These are phyloP conservation scores for Metroxylon sagu DNA, from an alignment of 176 grass and related monocot species.

Conservation along the genomic window DNA sequence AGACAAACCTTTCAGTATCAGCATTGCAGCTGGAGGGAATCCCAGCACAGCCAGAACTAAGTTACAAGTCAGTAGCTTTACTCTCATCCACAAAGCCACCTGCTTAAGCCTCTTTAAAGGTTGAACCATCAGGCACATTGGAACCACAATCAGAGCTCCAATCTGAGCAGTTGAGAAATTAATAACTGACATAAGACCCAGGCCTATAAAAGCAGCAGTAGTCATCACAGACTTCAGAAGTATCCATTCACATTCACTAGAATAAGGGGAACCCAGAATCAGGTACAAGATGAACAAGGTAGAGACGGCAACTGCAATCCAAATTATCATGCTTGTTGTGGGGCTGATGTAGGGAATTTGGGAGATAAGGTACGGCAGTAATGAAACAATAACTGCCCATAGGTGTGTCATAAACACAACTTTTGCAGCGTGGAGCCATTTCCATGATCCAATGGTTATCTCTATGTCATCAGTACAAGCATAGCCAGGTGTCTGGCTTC, in stretches of 20 bases:
- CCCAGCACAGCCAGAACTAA: slow-evolving; percentile 39
- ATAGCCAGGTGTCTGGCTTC: background rate
- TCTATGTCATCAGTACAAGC: background rate
- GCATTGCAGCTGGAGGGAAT: slow-evolving; percentile 50
- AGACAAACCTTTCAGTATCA: slow-evolving; percentile 36
- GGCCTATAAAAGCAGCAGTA: slow-evolving; percentile 49
- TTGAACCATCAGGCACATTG: slow-evolving; percentile 59
- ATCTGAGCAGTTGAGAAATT: slow-evolving; percentile 89
- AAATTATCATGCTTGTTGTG: slow-evolving; percentile 30
- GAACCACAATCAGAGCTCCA: slow-evolving; percentile 66
- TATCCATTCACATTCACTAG: slow-evolving; percentile 55
- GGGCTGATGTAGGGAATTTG: slow-evolving; percentile 42
- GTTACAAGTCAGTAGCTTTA: slow-evolving; percentile 36
- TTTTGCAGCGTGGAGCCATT: slow-evolving; percentile 79
- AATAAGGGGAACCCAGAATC: slow-evolving; percentile 49
- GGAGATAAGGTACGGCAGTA: slow-evolving; percentile 60
- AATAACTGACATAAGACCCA: slow-evolving; percentile 93
- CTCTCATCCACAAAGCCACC: slow-evolving; percentile 22
- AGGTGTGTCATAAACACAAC: slow-evolving; percentile 60
- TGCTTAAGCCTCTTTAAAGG: slow-evolving; percentile 37
- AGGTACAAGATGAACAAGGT: slow-evolving; percentile 37
- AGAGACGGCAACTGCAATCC: slow-evolving; percentile 43
- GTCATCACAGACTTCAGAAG: slow-evolving; percentile 77
- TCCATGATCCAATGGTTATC: slow-evolving; percentile 41
- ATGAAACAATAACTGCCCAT: slow-evolving; percentile 63